A percentile compares a stretch with the other conserved stretches of the same genome.
Conservation (phyloP, 1,284 basidiomycete species). For the Heterobasidion irregulare region DNA sequence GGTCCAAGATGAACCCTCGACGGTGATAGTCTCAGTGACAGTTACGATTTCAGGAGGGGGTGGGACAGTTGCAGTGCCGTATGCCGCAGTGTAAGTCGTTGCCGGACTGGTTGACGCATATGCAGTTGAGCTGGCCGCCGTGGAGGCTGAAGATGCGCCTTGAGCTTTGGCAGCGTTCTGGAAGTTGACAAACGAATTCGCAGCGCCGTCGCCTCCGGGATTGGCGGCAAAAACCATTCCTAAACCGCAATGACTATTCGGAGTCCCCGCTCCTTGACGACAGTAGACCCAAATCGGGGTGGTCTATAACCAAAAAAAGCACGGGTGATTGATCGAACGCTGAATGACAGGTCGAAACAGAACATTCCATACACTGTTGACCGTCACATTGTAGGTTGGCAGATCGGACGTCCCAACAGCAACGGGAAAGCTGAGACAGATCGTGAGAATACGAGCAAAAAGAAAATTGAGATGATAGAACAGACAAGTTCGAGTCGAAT, state of each 20-base stretch:
- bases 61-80: constrained; percentile 38
- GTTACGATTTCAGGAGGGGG: constrained; percentile 26
- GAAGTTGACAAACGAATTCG: constrained; percentile 32
- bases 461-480: constrained; percentile 3
- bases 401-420: constrained; percentile 27
- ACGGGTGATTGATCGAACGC: constrained; percentile 52
- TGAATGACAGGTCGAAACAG: constrained; percentile 47
- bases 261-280: constrained; percentile 27
- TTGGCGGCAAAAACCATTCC: constrained; percentile 65
- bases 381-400: constrained; percentile 36
- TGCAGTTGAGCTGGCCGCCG: constrained; percentile 21
- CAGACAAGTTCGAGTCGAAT: constrained; percentile 54
- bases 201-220: constrained; percentile 39
- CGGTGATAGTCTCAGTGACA: constrained; percentile 28
- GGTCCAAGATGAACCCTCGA: constrained; percentile 37
- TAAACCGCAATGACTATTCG: constrained; percentile 36
- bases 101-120: constrained; percentile 4
- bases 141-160: constrained; percentile 19
- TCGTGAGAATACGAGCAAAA: background rate
- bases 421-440: constrained; percentile 37
- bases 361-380: constrained; percentile 18
- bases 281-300: constrained; percentile 57
- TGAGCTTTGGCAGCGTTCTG: constrained; percentile 17
- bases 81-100: constrained; percentile 9
- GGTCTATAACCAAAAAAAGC: constrained; percentile 39